Conservation (phyloP, 202 grass and related monocot species). For the Brachypodium distachyon region DNA sequence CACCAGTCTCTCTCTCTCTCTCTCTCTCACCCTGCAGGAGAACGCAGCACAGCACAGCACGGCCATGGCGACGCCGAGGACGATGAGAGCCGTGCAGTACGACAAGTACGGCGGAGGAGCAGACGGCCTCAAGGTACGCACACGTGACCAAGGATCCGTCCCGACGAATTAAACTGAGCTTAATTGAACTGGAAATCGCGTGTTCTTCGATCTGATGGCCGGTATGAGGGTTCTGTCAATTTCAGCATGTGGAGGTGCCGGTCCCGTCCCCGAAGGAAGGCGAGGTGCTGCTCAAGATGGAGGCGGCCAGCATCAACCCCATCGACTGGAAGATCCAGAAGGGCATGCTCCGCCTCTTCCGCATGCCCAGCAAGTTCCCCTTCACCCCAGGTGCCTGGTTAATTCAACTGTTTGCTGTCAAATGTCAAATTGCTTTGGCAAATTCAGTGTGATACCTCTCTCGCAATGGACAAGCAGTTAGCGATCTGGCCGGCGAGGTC, state of each 20-base stretch:
- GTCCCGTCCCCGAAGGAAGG: conserved; percentile 65
- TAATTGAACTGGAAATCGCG: neutral
- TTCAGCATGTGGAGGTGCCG: conserved; percentile 68
- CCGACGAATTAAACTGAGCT: neutral
- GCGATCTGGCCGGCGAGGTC: conserved; percentile 71
- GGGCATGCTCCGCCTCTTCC: conserved; percentile 54
- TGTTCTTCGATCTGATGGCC: neutral
- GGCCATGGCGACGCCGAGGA: conserved; percentile 26
- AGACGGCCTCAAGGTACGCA: neutral
- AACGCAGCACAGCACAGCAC: neutral
- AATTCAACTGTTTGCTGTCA: too few species aligned
- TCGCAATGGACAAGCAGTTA: conserved; percentile 29
- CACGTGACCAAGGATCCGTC: neutral
- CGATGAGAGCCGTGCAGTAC: conserved; percentile 52
- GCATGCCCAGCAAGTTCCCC: conserved; percentile 76
- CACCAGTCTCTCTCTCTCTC: neutral
- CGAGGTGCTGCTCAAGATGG: conserved; percentile 76
- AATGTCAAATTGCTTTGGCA: too few species aligned
- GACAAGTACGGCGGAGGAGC: conserved; percentile 39
- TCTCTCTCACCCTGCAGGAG: neutral
- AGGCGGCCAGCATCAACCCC: conserved; percentile 74
- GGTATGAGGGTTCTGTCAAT: too few species aligned
- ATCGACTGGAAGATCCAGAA: conserved; percentile 97
- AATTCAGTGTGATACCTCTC: too few species aligned
- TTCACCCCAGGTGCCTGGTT: conserved; percentile 72